phyloP scores from a whole-genome alignment of 2,329 filamentous ascomycete species.

The Aspergillus sclerotialis region DNA sequence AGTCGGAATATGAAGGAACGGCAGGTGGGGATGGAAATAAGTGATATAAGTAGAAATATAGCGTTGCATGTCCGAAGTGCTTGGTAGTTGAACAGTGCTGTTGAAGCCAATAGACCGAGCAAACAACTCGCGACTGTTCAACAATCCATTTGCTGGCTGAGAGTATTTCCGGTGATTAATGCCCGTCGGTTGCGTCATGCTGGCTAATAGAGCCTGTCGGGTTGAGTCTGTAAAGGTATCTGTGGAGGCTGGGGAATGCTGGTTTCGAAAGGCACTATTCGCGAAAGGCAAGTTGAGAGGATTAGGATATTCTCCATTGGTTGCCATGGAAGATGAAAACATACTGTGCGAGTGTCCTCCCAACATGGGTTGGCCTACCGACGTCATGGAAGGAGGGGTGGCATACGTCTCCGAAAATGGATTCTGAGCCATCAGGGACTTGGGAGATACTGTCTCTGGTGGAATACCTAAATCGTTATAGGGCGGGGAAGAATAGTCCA shows the following conservation, averaged over 20 bases:
- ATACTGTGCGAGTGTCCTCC: conserved; percentile 53
- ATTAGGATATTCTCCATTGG: conserved; percentile 40
- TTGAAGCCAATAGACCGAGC: conserved; percentile 28
- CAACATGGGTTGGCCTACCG: conserved; percentile 65
- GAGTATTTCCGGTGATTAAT: conserved; percentile 54
- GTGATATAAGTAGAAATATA: conserved; percentile 85
- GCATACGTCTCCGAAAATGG: conserved; percentile 66
- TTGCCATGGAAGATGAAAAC: conserved; percentile 40
- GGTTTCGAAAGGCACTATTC: conserved; percentile 58
- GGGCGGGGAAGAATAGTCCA: conserved; percentile 67
- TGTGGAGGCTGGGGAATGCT: conserved; percentile 54
- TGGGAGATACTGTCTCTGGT: conserved; percentile 68
- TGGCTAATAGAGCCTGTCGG: conserved; percentile 55
- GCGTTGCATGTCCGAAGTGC: conserved; percentile 77
- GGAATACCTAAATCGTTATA: conserved; percentile 70
- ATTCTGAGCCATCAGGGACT: conserved; percentile 64
- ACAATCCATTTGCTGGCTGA: conserved; percentile 49
- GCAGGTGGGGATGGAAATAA: conserved; percentile 88
- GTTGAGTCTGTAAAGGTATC: conserved; percentile 62
- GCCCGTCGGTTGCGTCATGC: conserved; percentile 53
- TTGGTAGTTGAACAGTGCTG: conserved; percentile 58
- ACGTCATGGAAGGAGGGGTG: conserved; percentile 67
- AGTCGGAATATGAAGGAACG: conserved; percentile 89
- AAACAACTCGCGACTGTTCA: conserved; percentile 29
- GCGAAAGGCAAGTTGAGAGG: conserved; percentile 40